Conservation (phyloP, 2,329 filamentous ascomycete species). For the Penicillium vulpinum region DNA sequence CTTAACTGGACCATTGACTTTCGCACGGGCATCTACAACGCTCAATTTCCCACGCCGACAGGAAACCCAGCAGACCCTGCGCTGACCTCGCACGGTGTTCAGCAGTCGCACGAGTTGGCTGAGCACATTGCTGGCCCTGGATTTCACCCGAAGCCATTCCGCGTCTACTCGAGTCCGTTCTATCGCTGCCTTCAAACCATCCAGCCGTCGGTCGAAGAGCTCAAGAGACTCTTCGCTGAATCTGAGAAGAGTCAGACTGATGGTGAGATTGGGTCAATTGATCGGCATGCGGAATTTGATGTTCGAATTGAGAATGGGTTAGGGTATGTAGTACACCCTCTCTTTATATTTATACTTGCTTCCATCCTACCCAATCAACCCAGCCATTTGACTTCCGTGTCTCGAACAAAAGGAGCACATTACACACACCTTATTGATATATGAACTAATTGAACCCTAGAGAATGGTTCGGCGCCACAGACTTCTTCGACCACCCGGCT, state of each 20-base stretch:
- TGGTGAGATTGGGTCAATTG: slow-evolving; percentile 31
- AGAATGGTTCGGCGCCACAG: slow-evolving; percentile 84
- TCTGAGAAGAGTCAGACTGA: slow-evolving; percentile 9
- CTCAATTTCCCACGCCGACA: slow-evolving; percentile 75
- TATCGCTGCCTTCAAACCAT: slow-evolving; percentile 88
- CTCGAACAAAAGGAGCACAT: background rate
- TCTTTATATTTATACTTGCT: background rate
- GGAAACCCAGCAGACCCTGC: slow-evolving; percentile 85
- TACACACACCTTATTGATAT: too few relatives aligned
- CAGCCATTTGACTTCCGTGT: background rate
- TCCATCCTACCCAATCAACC: background rate
- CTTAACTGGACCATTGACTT: slow-evolving; percentile 86
- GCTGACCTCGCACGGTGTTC: slow-evolving; percentile 80
- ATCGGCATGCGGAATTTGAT: slow-evolving; percentile 36
- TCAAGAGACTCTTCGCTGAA: slow-evolving; percentile 26
- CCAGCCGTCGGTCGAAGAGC: slow-evolving; percentile 57
- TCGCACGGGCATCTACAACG: slow-evolving; percentile 73
- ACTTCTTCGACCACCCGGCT: slow-evolving; percentile 79
- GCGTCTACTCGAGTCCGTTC: slow-evolving; percentile 79
- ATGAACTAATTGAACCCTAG: slow-evolving; percentile 41
- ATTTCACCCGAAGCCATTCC: slow-evolving; percentile 44
- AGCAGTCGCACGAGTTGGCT: slow-evolving; percentile 77
- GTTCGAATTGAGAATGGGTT: slow-evolving; percentile 56
- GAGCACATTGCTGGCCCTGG: slow-evolving; percentile 32
- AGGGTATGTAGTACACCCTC: slow-evolving; percentile 42